Percentiles rank a stretch among this genome's conserved stretches.
These are phyloP conservation scores for Penicillium ucsense DNA, from an alignment of 495 filamentous ascomycete genomes.

Conservation along the genomic window DNA sequence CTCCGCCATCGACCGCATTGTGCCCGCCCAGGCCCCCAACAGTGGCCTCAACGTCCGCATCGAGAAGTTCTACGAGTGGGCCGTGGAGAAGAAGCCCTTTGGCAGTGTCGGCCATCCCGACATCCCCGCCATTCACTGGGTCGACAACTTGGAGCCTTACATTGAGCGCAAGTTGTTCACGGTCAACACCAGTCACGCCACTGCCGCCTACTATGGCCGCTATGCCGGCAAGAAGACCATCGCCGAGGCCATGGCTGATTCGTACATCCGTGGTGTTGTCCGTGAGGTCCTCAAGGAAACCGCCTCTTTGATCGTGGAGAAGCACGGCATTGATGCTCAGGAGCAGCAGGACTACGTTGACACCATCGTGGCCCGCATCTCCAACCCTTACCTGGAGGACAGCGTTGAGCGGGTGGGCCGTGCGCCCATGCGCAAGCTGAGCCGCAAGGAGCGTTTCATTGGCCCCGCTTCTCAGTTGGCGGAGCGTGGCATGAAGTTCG, in stretches of 20 bases:
- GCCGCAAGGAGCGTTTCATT: constrained; percentile 89
- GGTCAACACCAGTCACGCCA: constrained; percentile 95
- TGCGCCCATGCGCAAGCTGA: constrained; percentile 85
- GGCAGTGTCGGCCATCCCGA: constrained; percentile 50
- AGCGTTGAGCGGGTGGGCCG: constrained; percentile 91
- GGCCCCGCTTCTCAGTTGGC: constrained; percentile 79
- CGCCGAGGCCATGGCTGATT: constrained; percentile 66
- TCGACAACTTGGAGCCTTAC: constrained; percentile 82
- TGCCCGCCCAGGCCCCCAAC: constrained; percentile 72
- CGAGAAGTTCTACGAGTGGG: constrained; percentile 98
- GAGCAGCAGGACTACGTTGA: constrained; percentile 87
- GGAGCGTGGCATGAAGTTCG: constrained; percentile 60
- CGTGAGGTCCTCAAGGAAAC: constrained; percentile 71
- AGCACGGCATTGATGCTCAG: constrained; percentile 65
- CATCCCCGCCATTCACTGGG: constrained; percentile 85
- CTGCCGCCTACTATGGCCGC: constrained; percentile 94
- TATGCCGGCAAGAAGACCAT: constrained; percentile 72
- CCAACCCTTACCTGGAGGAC: constrained; percentile 91
- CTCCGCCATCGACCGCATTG: constrained; percentile 95
- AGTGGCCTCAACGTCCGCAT: constrained; percentile 83
- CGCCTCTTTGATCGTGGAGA: constrained; percentile 68
- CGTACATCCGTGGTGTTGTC: constrained; percentile 64
- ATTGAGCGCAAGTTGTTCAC: constrained; percentile 99
- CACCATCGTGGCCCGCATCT: constrained; percentile 84
- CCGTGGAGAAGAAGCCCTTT: constrained; percentile 80